Evolutionary conservation across 768 basidiomycete genomes (phyloP), one percentile per base, ranked within the genome.

Genomic region (Psilocybe cubensis): DNA sequence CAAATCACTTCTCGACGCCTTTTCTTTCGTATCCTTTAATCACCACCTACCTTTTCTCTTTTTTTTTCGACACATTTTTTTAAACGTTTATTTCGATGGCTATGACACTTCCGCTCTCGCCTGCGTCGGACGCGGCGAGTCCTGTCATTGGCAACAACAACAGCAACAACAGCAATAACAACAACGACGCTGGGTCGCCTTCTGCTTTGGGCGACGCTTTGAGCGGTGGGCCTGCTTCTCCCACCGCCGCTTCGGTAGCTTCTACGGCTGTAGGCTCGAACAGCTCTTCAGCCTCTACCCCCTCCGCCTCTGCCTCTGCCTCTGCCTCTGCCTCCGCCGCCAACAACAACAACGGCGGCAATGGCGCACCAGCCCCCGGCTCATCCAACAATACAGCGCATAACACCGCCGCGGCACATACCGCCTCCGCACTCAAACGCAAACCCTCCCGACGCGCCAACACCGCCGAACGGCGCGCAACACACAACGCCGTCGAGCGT

Each of bases 401-500:
- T n/a, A n/a, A 54, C 38, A 58, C 54, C 27, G 58, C 56, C 43
- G 55, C 62, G 24, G 42, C n/a, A 68, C 25, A 70, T 64, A 42
- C 20, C 25, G 47, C 41, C 52, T 61, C 74, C n/a, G 81, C 83
- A 6, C 68, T 76, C 57, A 92, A 91, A 70, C 85, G 91, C 72
- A 96, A 96, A 72, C 86, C 92, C 54, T 85, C 84, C 67, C 83
- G 94, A 61, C 86, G 95, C 28, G 95, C 94, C 51, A 98, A 98
- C 76, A 98, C 96, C 51, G 96, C 95, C 50, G 96, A 98, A 72
- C 92, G 96, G 73, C 80, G 96, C 31, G 94, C 94, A 3, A 95
- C 92, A 20, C 96, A 99, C 77, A 99, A 98, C 71, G 96, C 97
- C 28, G 94, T 98, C 56, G 97, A 98, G 78, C 83, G 97, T 49